Base-by-base conservation (phyloP, 1,139 yeast genomes). In the Meyerozyma smithsonii region DNA sequence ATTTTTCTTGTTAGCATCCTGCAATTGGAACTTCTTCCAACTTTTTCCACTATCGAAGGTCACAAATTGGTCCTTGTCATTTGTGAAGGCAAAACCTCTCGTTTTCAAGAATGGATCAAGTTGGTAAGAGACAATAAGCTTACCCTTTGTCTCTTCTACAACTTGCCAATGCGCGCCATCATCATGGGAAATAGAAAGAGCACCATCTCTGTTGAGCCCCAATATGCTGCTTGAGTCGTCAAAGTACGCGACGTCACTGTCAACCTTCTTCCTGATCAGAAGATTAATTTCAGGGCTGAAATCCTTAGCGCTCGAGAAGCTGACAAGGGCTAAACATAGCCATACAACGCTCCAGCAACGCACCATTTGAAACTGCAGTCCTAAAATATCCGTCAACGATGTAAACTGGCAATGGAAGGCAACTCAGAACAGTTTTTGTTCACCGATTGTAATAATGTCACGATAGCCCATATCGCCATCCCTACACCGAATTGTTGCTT, bases 1-100 rank as follows among this genome's bases (percentile, higher is more conserved):
- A n/a, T 38, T 35, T 32, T 40, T 40, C 4, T 48, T 45, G 11
- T 49, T 47, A 2, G 46, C 36, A 18, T 46, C 46, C 7, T 36
- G 38, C 10, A 61, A 20, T 12, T 63, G 62, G 51, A 81, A 75
- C 20, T 57, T 46, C 2, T 50, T 46, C 92, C 92, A 85, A 1
- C 72, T 53, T 30, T 65, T 58, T 20, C 92, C 94, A 42, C 66
- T 61, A 54, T 84, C 83, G 19, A 54, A 59, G 5, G 92, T 77
- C 18, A 69, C 62, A 48, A 59, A 82, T 25, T 79, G 84, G 3
- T 52, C 56, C 2, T 54, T 49, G 0, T 58, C 46, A 0, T 46
- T 35, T 1, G 81, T 62, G 42, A 79, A 57, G 1, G 75, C 79
- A 52, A 79, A 73, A 0, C 84, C 92, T 36, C 81, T 56, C 1